Conservation (phyloP, 805 yeast species). For the Lipomyces chichibuensis region DNA sequence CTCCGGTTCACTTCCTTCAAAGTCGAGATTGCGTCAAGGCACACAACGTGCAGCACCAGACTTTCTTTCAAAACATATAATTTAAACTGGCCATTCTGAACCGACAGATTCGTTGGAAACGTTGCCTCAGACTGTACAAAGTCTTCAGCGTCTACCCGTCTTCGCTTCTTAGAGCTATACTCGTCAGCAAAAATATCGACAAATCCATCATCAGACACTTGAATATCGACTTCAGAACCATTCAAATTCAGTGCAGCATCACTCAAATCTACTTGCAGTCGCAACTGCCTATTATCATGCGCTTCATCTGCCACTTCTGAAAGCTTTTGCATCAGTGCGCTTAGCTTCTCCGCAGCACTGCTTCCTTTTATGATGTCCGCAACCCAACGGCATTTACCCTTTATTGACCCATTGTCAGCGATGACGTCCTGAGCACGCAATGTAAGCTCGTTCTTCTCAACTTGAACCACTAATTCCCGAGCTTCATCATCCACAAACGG, state of each 20-base stretch:
- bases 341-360: conserved; percentile 14
- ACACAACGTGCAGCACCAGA: conserved; percentile 12
- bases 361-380: conserved; percentile 11
- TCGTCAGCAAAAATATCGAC: conserved; percentile 12
- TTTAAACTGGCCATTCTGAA: conserved; percentile 16
- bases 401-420: neutral
- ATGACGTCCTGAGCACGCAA: conserved; percentile 21
- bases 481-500: conserved; percentile 29
- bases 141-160: neutral
- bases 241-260: conserved; percentile 13
- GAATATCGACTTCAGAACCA: conserved; percentile 7
- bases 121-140: neutral
- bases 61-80: conserved; percentile 5
- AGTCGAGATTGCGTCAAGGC: conserved; percentile 14
- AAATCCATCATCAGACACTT: conserved; percentile 12
- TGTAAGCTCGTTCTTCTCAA: conserved; percentile 10
- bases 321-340: conserved; percentile 9
- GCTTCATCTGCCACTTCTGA: neutral
- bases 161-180: neutral
- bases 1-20: conserved; percentile 14
- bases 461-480: conserved; percentile 25
- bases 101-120: conserved; percentile 6
- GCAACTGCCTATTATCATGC: neutral
- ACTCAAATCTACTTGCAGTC: conserved; percentile 15
- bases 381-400: conserved; percentile 22